Evolutionary conservation across 495 filamentous ascomycete species (phyloP).

Genomic region (Aspergillus sparsus): DNA sequence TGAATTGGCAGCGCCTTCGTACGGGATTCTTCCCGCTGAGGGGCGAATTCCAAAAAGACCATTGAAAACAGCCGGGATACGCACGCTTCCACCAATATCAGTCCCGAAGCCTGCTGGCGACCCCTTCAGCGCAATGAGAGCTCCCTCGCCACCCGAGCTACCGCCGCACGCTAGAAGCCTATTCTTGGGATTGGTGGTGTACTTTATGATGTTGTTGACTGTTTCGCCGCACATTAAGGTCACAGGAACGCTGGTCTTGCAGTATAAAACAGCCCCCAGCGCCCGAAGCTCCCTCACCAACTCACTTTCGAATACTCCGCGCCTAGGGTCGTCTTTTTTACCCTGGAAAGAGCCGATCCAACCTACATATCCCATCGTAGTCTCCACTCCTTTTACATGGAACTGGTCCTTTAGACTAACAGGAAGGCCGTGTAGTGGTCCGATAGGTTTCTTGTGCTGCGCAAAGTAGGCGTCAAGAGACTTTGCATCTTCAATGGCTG

Average conservation of each 20-base stretch:
- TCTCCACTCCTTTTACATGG: slow-evolving; percentile 65
- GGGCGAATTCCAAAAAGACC: slow-evolving; percentile 58
- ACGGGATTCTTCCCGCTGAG: slow-evolving; percentile 48
- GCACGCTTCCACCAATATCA: slow-evolving; percentile 71
- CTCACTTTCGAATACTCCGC: slow-evolving; percentile 46
- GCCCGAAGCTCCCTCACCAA: slow-evolving; percentile 54
- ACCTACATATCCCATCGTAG: slow-evolving; percentile 62
- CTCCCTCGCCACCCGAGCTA: slow-evolving; percentile 66
- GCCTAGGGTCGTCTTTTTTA: slow-evolving; percentile 40
- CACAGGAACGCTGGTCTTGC: slow-evolving; percentile 64
- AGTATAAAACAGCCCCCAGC: slow-evolving; percentile 63
- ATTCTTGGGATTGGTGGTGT: slow-evolving; percentile 54
- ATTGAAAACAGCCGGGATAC: slow-evolving; percentile 67
- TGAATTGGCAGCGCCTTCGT: slow-evolving; percentile 45
- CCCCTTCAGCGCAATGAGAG: slow-evolving; percentile 55
- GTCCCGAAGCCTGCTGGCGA: slow-evolving; percentile 62
- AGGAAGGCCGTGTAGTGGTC: slow-evolving; percentile 66
- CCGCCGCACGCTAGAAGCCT: slow-evolving; percentile 50
- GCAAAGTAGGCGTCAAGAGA: slow-evolving; percentile 58
- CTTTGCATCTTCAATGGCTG: slow-evolving; percentile 59
- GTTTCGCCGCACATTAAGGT: slow-evolving; percentile 65
- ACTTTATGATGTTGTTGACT: slow-evolving; percentile 55
- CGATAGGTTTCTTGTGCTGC: slow-evolving; percentile 48
- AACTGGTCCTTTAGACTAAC: slow-evolving; percentile 72
- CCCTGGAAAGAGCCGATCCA: slow-evolving; percentile 57